Percentiles rank a stretch among this genome's conserved stretches.
Evolutionary conservation across 164 flowering plant genomes (phyloP).

Genomic region (Vitis riparia): DNA sequence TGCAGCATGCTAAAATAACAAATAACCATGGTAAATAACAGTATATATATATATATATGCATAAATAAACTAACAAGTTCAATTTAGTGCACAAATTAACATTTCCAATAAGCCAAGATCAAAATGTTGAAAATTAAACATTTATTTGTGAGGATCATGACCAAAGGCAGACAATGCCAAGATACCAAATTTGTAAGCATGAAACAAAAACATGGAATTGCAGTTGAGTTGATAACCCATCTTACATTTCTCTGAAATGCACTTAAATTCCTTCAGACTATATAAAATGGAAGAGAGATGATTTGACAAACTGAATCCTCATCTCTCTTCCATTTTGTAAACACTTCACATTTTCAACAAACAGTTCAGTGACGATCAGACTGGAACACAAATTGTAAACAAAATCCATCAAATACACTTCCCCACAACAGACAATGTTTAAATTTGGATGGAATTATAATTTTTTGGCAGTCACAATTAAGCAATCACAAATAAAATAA

Average conservation of each 20-base stretch:
- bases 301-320: not conserved
- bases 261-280: not conserved
- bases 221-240: not conserved
- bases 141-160: not conserved
- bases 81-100: not conserved
- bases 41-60: not conserved
- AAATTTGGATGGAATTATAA: too few relatives aligned
- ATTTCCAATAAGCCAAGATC: not conserved
- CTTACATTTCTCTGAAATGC: not conserved
- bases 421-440: too few relatives aligned
- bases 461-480: too few relatives aligned
- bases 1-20: constrained; percentile 79
- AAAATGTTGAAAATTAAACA: not conserved
- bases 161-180: not conserved
- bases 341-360: not conserved
- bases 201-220: not conserved
- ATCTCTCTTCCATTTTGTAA: too few relatives aligned
- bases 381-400: not conserved
- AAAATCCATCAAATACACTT: not conserved
- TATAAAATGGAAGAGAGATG: not conserved
- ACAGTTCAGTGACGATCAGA: not conserved
- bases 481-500: too few relatives aligned
- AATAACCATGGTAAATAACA: constrained; percentile 15
- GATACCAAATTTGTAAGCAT: not conserved
- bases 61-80: not conserved